phyloP scores from a whole-genome alignment of 164 flowering plant genomes.

The Chloranthus sessilifolius region DNA sequence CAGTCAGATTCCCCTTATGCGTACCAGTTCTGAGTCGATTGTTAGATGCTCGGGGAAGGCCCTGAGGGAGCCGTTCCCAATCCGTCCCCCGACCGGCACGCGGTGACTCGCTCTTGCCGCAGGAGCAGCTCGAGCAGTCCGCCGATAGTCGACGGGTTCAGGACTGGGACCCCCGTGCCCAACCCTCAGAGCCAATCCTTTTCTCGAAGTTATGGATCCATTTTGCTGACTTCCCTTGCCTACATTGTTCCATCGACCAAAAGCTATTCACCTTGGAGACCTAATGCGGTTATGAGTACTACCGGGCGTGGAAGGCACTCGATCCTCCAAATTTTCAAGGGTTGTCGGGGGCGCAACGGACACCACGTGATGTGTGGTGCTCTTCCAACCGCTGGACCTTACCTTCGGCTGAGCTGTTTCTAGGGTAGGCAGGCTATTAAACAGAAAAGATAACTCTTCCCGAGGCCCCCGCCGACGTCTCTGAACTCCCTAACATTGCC shows the following conservation, averaged over 20 bases:
- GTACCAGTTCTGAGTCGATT: constrained; percentile 2
- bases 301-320: constrained; percentile 15
- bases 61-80: neutral
- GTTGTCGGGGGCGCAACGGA: constrained; percentile 21
- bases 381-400: constrained; percentile 24
- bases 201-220: too few relatives aligned
- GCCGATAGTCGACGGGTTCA: neutral
- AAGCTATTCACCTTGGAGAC: too few relatives aligned
- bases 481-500: neutral
- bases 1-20: neutral
- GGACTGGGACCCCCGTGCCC: too few relatives aligned
- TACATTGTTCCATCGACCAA: too few relatives aligned
- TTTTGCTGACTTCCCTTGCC: too few relatives aligned
- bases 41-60: constrained; percentile 8
- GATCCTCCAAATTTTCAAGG: constrained; percentile 24
- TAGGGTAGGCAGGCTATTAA: too few relatives aligned
- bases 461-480: constrained; percentile 1
- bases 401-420: too few relatives aligned
- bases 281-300: too few relatives aligned
- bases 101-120: neutral
- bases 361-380: constrained; percentile 23
- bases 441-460: constrained; percentile 1
- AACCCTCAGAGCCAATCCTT: too few relatives aligned
- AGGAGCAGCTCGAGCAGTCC: neutral
- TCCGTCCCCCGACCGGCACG: neutral